phyloP scores from a whole-genome alignment of 352 stramenopile genomes.

The Phytophthora aleatoria region DNA sequence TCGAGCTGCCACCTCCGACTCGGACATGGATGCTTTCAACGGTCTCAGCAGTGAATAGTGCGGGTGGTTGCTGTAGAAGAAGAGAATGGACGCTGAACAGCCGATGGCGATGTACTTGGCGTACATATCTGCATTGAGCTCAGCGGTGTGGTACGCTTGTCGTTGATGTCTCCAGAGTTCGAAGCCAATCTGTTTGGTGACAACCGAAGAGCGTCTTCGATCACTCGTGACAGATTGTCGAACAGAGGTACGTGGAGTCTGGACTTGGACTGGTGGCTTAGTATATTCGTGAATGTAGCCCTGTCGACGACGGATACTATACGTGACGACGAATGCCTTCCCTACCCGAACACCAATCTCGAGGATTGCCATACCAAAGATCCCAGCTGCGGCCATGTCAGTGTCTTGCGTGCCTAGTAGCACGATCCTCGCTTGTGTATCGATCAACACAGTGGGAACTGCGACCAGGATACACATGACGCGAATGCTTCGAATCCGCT shows the following conservation, averaged over 20 bases:
- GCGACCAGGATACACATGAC: slow-evolving; percentile 47
- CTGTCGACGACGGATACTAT: slow-evolving; percentile 27
- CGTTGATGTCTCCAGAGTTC: slow-evolving; percentile 28
- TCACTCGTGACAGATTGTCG: slow-evolving; percentile 6
- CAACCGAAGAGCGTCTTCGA: slow-evolving; percentile 10
- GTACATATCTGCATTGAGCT: slow-evolving; percentile 43
- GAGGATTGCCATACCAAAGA: slow-evolving; percentile 35
- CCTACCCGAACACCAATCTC: slow-evolving; percentile 36
- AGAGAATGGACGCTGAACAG: slow-evolving; percentile 40
- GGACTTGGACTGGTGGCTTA: slow-evolving; percentile 10
- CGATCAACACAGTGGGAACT: slow-evolving; percentile 47
- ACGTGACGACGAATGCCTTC: slow-evolving; percentile 33
- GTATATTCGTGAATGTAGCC: slow-evolving; percentile 9
- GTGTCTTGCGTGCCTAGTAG: slow-evolving; percentile 35
- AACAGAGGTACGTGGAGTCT: slow-evolving; percentile 5
- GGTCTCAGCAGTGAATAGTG: slow-evolving; percentile 30
- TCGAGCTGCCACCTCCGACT: slow-evolving; percentile 2
- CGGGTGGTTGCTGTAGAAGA: slow-evolving; percentile 40
- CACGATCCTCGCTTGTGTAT: slow-evolving; percentile 50
- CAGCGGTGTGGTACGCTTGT: slow-evolving; percentile 30
- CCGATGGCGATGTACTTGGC: slow-evolving; percentile 55
- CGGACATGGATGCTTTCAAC: slow-evolving; percentile 8
- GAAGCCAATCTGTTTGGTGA: slow-evolving; percentile 22
- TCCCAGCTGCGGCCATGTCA: slow-evolving; percentile 28
- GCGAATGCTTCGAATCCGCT: slow-evolving; percentile 38